Conservation (phyloP, 2,329 filamentous ascomycete species). For the Paecilomyces niveus region DNA sequence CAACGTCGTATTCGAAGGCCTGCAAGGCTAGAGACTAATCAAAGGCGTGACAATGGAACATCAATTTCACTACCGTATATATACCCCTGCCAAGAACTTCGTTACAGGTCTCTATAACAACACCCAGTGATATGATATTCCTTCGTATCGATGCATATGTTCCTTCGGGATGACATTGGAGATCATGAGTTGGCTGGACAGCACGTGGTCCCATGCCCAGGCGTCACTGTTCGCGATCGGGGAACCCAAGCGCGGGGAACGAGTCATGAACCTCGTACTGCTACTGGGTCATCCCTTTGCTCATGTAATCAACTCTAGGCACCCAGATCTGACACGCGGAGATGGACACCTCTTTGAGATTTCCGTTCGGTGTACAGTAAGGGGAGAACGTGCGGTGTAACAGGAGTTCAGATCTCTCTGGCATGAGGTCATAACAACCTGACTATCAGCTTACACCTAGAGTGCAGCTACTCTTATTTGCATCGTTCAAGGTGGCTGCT, state of each 20-base stretch:
- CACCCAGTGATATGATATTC: no score
- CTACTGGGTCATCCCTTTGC: not conserved
- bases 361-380: not conserved
- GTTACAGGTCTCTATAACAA: no score
- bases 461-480: not conserved
- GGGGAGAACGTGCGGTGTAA: not conserved
- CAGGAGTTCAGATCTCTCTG: not conserved
- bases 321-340: not conserved
- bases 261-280: not conserved
- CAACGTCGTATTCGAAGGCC: no score
- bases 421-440: not conserved
- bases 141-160: not conserved
- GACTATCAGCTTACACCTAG: not conserved
- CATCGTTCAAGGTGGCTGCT: not conserved
- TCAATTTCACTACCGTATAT: no score
- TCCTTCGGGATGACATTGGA: not conserved
- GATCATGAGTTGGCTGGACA: not conserved
- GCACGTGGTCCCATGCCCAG: not conserved
- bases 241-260: no score
- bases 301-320: not conserved
- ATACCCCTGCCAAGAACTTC: no score
- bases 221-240: not conserved
- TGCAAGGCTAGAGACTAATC: no score
- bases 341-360: not conserved
- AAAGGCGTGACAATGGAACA: no score